Base-by-base conservation (phyloP, 2,329 filamentous ascomycete genomes). In the Phoma sp. region DNA sequence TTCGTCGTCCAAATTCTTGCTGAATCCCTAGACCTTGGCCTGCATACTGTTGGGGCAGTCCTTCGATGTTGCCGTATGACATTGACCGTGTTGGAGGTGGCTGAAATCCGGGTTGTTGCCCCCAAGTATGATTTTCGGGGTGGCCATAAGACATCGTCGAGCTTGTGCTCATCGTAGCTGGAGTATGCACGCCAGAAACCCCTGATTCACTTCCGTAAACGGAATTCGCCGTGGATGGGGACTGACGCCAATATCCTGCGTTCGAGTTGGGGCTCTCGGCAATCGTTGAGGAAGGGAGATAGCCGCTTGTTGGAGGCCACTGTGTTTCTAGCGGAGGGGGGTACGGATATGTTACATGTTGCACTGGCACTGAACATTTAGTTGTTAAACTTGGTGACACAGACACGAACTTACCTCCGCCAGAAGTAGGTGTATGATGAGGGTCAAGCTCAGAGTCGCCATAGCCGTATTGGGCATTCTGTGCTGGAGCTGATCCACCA, bases 31-130 rank as follows among this genome's bases (percentile, higher is more conserved):
- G 64, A 2, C 66, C 64, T 35, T 66, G 65, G 10, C 59, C 62
- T 23, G 68, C 54, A 42, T 69, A 74, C 9, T 74, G 69, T 22
- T 69, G 69, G 9, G 68, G 61, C 11, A 75, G 45, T 2, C 72
- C 67, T 47, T 76, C 74, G 8, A 75, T 74, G 33, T 75, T 71
- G 4, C 73, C 71, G 41, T 74, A 76, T 0, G 74, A 76, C 73
- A 76, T 75, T 6, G 72, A 74, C 48, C 73, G 61, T 23, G 69
- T 62, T 4, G 72, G 72, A 4, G 72, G 71, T 18, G 68, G 66
- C 37, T 71, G 69, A 11, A 71, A 68, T 11, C 59, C 51, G 25
- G 64, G 60, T 46, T 69, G 62, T 29, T 60, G 62, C 7, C 52
- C 52, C 71, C 70, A 73, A 33, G 59, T 53, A 18, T 68, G 70